A percentile compares a stretch with the other conserved stretches of the same genome.
phyloP scores from a whole-genome alignment of 2,329 filamentous ascomycete species.

The Trichoderma simmonsii region DNA sequence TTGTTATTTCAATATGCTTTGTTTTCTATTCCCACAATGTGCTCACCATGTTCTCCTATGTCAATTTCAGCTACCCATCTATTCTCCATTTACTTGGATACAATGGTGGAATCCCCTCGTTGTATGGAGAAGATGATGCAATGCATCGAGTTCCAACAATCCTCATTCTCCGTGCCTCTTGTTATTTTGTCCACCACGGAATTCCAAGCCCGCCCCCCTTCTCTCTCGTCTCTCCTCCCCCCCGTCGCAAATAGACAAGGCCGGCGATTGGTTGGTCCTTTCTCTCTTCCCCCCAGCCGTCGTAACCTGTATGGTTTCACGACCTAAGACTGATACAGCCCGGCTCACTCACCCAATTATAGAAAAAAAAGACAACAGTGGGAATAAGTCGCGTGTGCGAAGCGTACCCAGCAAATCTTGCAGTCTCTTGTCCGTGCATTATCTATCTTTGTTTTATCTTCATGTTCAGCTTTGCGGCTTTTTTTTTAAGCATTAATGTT shows the following conservation, averaged over 20 bases:
- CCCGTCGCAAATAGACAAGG: background rate
- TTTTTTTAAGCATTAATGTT: background rate
- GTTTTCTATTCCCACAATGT: background rate
- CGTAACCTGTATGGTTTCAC: background rate
- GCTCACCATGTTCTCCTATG: background rate
- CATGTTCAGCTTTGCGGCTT: background rate
- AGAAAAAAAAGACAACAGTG: background rate
- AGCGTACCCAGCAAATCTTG: background rate
- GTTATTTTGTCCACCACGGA: background rate
- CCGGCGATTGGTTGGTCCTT: background rate
- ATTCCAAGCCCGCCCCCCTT: background rate
- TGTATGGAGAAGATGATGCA: too few relatives aligned
- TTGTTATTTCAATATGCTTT: background rate
- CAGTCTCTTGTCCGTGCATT: background rate
- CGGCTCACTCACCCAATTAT: background rate
- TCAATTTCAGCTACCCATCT: background rate
- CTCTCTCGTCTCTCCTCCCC: background rate
- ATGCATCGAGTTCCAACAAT: too few relatives aligned
- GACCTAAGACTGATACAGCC: background rate
- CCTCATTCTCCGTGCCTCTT: too few relatives aligned
- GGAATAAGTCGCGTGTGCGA: background rate
- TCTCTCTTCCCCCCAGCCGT: background rate
- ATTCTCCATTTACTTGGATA: background rate
- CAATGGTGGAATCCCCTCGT: background rate
- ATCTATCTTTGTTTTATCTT: background rate